Percentiles rank a stretch among this genome's conserved stretches.
Evolutionary conservation across 2,329 filamentous ascomycete species (phyloP).

Genomic region (Verticillium klebahnii): DNA sequence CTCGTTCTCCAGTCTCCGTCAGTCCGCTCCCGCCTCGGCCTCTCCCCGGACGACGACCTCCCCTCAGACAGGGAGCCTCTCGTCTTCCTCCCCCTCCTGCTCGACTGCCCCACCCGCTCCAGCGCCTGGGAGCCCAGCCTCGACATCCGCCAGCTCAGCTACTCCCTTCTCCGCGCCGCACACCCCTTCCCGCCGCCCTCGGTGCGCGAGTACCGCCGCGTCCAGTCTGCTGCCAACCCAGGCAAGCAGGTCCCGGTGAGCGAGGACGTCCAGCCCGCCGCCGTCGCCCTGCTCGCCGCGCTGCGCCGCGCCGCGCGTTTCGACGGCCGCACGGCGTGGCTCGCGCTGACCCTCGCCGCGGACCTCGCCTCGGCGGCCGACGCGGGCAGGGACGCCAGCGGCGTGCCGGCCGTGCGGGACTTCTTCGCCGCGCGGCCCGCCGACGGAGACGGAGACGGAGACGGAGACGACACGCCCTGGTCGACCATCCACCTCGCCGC

Average conservation of each 20-base stretch:
- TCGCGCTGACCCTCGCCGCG: conserved; percentile 9
- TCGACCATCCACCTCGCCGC: conserved; percentile 56
- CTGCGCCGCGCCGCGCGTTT: conserved; percentile 15
- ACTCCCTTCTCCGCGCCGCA: conserved; percentile 37
- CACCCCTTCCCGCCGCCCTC: conserved; percentile 10
- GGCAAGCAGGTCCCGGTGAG: conserved; percentile 8
- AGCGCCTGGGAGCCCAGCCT: conserved; percentile 54
- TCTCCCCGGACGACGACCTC: conserved; percentile 14
- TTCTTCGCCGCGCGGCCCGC: background rate
- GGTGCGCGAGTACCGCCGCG: conserved; percentile 32
- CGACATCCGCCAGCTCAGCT: conserved; percentile 46
- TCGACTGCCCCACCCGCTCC: conserved; percentile 49
- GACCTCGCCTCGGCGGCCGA: conserved; percentile 11
- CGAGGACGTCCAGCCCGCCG: conserved; percentile 4
- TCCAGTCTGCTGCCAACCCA: conserved; percentile 13
- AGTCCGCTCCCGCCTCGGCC: background rate
- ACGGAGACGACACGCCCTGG: conserved; percentile 35
- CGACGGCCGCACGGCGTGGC: conserved; percentile 10
- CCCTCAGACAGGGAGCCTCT: conserved; percentile 19
- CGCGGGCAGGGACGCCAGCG: conserved; percentile 19
- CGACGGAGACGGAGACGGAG: background rate
- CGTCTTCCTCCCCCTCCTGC: conserved; percentile 62
- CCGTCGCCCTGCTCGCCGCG: conserved; percentile 12
- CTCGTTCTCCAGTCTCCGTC: conserved; percentile 24
- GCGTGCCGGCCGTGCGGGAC: background rate